Conservation (phyloP, 805 yeast genomes). For the Suhomyces vadensis region DNA sequence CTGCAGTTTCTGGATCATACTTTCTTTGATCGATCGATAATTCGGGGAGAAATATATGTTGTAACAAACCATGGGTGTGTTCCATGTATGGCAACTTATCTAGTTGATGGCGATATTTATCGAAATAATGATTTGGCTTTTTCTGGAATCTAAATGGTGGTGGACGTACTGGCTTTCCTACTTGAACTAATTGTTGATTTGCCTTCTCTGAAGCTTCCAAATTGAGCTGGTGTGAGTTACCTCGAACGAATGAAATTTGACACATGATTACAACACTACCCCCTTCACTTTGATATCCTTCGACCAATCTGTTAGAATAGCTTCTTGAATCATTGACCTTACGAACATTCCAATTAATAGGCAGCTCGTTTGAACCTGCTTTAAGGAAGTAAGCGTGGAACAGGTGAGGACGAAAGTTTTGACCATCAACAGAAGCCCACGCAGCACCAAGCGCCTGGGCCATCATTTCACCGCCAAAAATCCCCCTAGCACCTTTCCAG, state of each 20-base stretch:
- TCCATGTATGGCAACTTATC: conserved; percentile 18
- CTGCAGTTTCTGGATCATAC: conserved; percentile 5
- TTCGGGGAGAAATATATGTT: conserved; percentile 28
- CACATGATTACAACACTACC: conserved; percentile 21
- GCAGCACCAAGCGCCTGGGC: conserved; percentile 27
- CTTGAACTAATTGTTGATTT: background rate
- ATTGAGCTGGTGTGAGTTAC: conserved; percentile 13
- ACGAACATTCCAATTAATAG: conserved; percentile 26
- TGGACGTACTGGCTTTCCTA: background rate
- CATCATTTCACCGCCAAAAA: conserved; percentile 30
- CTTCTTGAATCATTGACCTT: conserved; percentile 22
- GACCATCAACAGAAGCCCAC: conserved; percentile 24
- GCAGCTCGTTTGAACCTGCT: conserved; percentile 22
- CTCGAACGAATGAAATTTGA: conserved; percentile 24
- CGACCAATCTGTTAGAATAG: conserved; percentile 24
- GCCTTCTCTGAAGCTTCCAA: background rate
- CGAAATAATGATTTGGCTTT: conserved; percentile 9
- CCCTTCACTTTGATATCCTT: conserved; percentile 20
- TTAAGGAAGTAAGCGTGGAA: conserved; percentile 29
- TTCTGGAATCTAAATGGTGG: conserved; percentile 9
- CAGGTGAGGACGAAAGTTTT: conserved; percentile 25
- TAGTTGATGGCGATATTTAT: conserved; percentile 12
- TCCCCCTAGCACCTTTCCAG: conserved; percentile 17
- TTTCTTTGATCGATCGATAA: background rate
- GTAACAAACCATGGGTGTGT: conserved; percentile 31